These are phyloP conservation scores for Rhodotorula diobovata DNA, from an alignment of 768 basidiomycete species.

Conservation along the genomic window DNA sequence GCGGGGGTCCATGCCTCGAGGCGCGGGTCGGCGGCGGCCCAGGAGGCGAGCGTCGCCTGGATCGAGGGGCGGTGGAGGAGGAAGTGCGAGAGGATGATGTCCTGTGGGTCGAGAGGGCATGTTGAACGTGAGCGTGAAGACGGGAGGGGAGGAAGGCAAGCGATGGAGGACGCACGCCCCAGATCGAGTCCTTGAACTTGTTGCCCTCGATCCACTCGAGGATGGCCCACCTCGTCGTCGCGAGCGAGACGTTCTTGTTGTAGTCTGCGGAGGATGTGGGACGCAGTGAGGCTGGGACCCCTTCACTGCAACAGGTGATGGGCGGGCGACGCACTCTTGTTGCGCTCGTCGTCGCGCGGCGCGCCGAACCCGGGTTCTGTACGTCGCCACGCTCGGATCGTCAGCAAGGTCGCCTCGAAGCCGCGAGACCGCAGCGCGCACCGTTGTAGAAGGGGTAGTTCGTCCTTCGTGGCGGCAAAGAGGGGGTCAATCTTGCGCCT, in stretches of 20 bases:
- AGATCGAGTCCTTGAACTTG: slow-evolving; percentile 51
- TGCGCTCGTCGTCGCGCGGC: background rate
- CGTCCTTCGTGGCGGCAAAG: slow-evolving; percentile 51
- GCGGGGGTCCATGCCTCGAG: slow-evolving; percentile 3
- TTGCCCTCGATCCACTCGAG: slow-evolving; percentile 55
- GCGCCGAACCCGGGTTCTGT: slow-evolving; percentile 48
- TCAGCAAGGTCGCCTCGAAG: background rate
- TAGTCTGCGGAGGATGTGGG: slow-evolving; percentile 46
- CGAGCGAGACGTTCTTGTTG: slow-evolving; percentile 51
- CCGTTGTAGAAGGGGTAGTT: slow-evolving; percentile 56
- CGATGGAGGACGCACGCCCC: slow-evolving; percentile 51
- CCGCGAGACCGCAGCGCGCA: background rate
- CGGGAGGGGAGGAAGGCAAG: background rate
- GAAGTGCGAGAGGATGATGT: slow-evolving; percentile 56
- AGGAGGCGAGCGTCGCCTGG: background rate
- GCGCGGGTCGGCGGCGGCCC: slow-evolving; percentile 10
- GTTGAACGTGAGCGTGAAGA: background rate
- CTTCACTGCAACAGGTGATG: no score
- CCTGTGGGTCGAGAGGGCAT: slow-evolving; percentile 45
- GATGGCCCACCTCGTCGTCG: slow-evolving; percentile 57
- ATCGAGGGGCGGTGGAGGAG: slow-evolving; percentile 39
- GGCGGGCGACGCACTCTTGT: background rate
- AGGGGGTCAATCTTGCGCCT: background rate
- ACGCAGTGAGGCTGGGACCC: slow-evolving; percentile 4
- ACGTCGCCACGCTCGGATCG: background rate